Conservation (phyloP, 495 filamentous ascomycete genomes). For the Filosporella fistucella region DNA sequence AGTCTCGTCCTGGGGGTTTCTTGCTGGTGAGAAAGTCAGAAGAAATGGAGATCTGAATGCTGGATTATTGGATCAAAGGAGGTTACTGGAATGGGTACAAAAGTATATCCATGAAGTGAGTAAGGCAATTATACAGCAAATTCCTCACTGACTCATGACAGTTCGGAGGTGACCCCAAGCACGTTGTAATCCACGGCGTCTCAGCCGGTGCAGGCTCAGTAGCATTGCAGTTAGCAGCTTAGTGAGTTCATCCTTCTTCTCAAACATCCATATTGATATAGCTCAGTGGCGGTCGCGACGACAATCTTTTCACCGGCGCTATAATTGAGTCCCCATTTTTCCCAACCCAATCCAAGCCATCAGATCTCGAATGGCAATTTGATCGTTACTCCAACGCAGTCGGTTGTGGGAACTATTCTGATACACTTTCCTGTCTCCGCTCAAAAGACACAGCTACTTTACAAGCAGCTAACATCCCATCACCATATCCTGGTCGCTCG, state of each 20-base stretch:
- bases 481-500: slow-evolving; percentile 27
- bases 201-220: slow-evolving; percentile 58
- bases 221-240: slow-evolving; percentile 59
- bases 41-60: slow-evolving; percentile 59
- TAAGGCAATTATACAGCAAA: neutral
- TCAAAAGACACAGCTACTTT: slow-evolving; percentile 6
- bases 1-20: slow-evolving; percentile 72
- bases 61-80: slow-evolving; percentile 66
- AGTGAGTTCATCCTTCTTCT: slow-evolving; percentile 53
- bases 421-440: slow-evolving; percentile 7
- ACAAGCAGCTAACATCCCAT: slow-evolving; percentile 13
- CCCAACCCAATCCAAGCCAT: slow-evolving; percentile 48
- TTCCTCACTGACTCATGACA: slow-evolving; percentile 26
- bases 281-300: slow-evolving; percentile 13
- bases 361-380: slow-evolving; percentile 60
- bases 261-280: slow-evolving; percentile 49
- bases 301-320: slow-evolving; percentile 14
- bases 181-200: slow-evolving; percentile 65
- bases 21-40: slow-evolving; percentile 55
- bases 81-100: slow-evolving; percentile 65
- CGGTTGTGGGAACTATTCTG: slow-evolving; percentile 37
- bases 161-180: slow-evolving; percentile 54
- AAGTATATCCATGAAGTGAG: slow-evolving; percentile 52
- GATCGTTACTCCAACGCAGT: slow-evolving; percentile 50
- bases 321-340: slow-evolving; percentile 58